These are phyloP conservation scores for Mycena leptocephala DNA, from an alignment of 768 basidiomycete genomes.

Conservation along the genomic window DNA sequence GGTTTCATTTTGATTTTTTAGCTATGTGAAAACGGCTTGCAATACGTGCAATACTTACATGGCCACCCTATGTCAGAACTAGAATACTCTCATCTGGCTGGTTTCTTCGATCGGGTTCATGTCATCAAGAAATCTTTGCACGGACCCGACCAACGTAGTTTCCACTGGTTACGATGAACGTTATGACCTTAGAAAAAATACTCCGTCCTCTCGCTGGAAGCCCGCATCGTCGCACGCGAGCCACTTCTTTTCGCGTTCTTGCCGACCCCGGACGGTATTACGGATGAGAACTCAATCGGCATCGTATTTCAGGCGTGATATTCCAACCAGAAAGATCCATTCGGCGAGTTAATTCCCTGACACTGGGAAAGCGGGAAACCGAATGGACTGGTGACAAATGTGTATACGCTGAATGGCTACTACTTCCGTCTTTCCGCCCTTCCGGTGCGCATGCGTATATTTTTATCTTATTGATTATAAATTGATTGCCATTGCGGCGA, in stretches of 20 bases:
- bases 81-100: conserved; percentile 1
- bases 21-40: conserved; percentile 13
- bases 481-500: conserved; percentile 4
- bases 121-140: conserved; percentile 12
- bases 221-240: conserved; percentile 2
- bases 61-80: conserved; percentile 3
- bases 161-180: conserved; percentile 3
- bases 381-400: conserved; percentile 1
- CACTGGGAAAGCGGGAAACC: conserved; percentile 1
- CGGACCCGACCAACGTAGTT: conserved; percentile 6
- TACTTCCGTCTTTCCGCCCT: conserved; percentile 1
- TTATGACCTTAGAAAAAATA: conserved; percentile 9
- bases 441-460: conserved; percentile 8
- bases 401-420: neutral
- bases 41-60: conserved; percentile 9
- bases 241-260: conserved; percentile 8
- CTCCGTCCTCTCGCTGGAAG: neutral
- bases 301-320: conserved; percentile 10
- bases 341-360: neutral
- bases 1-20: conserved; percentile 7
- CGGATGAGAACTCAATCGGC: conserved; percentile 10
- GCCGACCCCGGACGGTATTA: conserved; percentile 5
- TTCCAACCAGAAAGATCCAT: conserved; percentile 15
- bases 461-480: conserved; percentile 13
- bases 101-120: conserved; percentile 8